Conservation (phyloP, 441 rosid genomes). For the Pelargonium citronellum region DNA sequence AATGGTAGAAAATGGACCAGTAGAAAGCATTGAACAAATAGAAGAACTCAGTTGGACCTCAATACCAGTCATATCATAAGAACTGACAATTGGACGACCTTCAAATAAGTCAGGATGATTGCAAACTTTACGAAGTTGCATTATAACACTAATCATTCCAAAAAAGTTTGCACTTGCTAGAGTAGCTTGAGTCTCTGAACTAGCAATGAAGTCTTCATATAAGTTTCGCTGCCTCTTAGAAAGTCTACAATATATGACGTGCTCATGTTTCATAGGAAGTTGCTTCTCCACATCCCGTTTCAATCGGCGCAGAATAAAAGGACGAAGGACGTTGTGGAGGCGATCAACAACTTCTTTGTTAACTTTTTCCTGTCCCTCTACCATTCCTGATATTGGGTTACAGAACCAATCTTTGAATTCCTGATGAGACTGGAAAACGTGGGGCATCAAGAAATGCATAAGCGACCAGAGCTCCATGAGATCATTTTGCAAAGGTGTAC, state of each 20-base stretch:
- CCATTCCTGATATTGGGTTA: constrained; percentile 99
- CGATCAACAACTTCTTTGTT: constrained; percentile 99
- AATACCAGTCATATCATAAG: constrained; percentile 88
- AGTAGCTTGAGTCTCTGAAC: constrained; percentile 98
- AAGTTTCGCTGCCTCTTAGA: constrained; percentile 97
- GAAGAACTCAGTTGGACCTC: constrained; percentile 70
- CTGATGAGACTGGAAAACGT: constrained; percentile 98
- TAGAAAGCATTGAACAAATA: constrained; percentile 59
- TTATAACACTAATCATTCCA: constrained; percentile 98
- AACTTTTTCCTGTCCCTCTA: constrained; percentile 96
- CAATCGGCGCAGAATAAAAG: constrained; percentile 89
- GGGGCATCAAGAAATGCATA: constrained; percentile 99
- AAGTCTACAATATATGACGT: constrained; percentile 87
- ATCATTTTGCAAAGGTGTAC: constrained; percentile 98
- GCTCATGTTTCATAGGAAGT: constrained; percentile 90
- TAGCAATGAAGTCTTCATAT: constrained; percentile 99
- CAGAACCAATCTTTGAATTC: constrained; percentile 99
- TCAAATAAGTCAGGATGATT: constrained; percentile 99
- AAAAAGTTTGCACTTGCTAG: constrained; percentile 91
- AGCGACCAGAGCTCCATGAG: constrained; percentile 99
- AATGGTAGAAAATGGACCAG: constrained; percentile 55
- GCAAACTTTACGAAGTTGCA: constrained; percentile 99
- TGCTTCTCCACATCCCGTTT: constrained; percentile 99
- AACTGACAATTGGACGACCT: constrained; percentile 98
- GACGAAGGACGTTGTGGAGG: constrained; percentile 98